These are phyloP conservation scores for Microbotryomycetes sp. DNA, from an alignment of 1,284 basidiomycete species.

Conservation along the genomic window DNA sequence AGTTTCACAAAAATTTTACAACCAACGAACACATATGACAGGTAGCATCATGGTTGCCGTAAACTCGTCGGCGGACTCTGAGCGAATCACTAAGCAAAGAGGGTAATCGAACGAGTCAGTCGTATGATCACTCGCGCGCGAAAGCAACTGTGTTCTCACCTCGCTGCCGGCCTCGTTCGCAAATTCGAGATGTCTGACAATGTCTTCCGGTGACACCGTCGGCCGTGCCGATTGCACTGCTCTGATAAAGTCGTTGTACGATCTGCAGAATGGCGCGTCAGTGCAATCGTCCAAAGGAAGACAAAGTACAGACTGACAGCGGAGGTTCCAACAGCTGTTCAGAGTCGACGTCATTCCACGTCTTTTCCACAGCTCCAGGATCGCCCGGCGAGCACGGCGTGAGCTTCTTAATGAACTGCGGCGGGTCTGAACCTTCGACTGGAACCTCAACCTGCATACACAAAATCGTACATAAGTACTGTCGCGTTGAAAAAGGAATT, in stretches of 20 bases:
- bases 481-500: not conserved
- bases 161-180: slow-evolving; percentile 61
- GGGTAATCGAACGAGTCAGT: too few species aligned
- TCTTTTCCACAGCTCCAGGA: slow-evolving; percentile 73
- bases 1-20: too few species aligned
- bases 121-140: too few species aligned
- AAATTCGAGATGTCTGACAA: slow-evolving; percentile 84
- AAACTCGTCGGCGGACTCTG: too few species aligned
- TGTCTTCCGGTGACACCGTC: slow-evolving; percentile 83
- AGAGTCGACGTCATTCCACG: slow-evolving; percentile 87
- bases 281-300: too few species aligned
- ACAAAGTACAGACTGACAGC: slow-evolving; percentile 45
- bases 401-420: slow-evolving; percentile 53
- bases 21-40: too few species aligned
- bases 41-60: too few species aligned
- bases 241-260: slow-evolving; percentile 69
- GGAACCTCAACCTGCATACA: slow-evolving; percentile 41
- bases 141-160: too few species aligned
- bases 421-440: slow-evolving; percentile 40
- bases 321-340: slow-evolving; percentile 83
- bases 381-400: slow-evolving; percentile 96
- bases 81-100: too few species aligned
- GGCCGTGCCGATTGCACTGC: slow-evolving; percentile 74
- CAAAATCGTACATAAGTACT: slow-evolving; percentile 24
- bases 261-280: slow-evolving; percentile 14